These are phyloP conservation scores for Paramecium tetraurelia DNA, from an alignment of 73 alveolate genomes.

Conservation along the genomic window DNA sequence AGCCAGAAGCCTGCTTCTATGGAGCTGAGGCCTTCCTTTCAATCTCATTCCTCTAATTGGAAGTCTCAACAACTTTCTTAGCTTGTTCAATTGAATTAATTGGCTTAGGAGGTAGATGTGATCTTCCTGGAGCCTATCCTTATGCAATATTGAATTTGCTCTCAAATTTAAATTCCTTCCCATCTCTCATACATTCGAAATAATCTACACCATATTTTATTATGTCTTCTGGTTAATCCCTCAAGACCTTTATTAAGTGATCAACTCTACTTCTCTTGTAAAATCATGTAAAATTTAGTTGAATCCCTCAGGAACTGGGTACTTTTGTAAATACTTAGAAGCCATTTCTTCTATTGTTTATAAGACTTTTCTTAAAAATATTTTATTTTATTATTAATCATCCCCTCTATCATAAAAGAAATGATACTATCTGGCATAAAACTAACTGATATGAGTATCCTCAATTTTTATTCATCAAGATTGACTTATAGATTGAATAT, in stretches of 20 bases:
- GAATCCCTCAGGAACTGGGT: constrained; percentile 89
- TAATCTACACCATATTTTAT: constrained; percentile 78
- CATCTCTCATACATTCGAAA: constrained; percentile 79
- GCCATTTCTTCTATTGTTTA: constrained; percentile 67
- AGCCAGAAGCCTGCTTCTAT: background rate
- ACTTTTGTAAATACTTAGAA: constrained; percentile 81
- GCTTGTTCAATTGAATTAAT: background rate
- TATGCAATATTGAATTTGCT: constrained; percentile 12
- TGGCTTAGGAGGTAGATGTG: background rate
- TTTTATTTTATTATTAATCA: background rate
- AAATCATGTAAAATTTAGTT: constrained; percentile 91
- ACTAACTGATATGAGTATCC: no score
- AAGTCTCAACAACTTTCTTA: background rate
- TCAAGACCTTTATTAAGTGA: constrained; percentile 44
- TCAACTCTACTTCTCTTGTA: constrained; percentile 78
- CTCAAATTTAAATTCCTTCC: background rate
- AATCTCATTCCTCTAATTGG: background rate
- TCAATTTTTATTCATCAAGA: no score
- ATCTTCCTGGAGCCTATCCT: background rate
- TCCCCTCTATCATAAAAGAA: background rate
- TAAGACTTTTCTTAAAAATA: background rate
- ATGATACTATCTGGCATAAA: no score
- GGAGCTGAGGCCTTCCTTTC: background rate
- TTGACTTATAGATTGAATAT: no score
- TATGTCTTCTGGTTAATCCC: constrained; percentile 90